A percentile compares a stretch with the other conserved stretches of the same genome.
These are phyloP conservation scores for Xylaria sp. DNA, from an alignment of 2,329 filamentous ascomycete species.

Conservation along the genomic window DNA sequence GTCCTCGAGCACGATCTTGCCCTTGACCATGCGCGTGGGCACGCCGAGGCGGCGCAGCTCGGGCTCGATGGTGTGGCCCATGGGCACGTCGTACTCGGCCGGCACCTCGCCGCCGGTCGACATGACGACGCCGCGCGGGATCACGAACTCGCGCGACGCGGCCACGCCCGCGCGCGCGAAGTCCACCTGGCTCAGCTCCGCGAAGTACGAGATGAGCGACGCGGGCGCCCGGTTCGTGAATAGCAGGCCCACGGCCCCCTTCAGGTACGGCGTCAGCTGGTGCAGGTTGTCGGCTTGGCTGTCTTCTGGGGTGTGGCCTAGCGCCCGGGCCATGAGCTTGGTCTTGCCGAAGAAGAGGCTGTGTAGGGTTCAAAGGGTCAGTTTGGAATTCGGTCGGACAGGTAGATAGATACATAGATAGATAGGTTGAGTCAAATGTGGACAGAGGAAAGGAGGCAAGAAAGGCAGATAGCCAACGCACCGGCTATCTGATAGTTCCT, in stretches of 20 bases:
- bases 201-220: constrained; percentile 78
- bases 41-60: constrained; percentile 89
- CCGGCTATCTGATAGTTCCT: constrained; percentile 86
- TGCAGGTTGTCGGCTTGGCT: constrained; percentile 84
- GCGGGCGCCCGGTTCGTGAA: constrained; percentile 82
- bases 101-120: constrained; percentile 83
- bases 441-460: background rate
- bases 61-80: constrained; percentile 90
- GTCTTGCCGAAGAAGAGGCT: constrained; percentile 99
- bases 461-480: constrained; percentile 61
- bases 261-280: constrained; percentile 74
- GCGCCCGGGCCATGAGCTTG: constrained; percentile 97
- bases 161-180: constrained; percentile 88
- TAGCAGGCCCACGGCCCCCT: constrained; percentile 87
- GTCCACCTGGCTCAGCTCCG: constrained; percentile 78
- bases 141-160: constrained; percentile 78
- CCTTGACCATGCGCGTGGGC: constrained; percentile 88
- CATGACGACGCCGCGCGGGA: constrained; percentile 87
- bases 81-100: constrained; percentile 82
- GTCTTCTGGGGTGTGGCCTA: constrained; percentile 81
- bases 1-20: constrained; percentile 78
- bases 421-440: background rate
- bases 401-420: constrained; percentile 54
- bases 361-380: background rate
- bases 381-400: constrained; percentile 52